These are phyloP conservation scores for Hanseniaspora uvarum DNA, from an alignment of 1,139 yeast species.

Conservation along the genomic window DNA sequence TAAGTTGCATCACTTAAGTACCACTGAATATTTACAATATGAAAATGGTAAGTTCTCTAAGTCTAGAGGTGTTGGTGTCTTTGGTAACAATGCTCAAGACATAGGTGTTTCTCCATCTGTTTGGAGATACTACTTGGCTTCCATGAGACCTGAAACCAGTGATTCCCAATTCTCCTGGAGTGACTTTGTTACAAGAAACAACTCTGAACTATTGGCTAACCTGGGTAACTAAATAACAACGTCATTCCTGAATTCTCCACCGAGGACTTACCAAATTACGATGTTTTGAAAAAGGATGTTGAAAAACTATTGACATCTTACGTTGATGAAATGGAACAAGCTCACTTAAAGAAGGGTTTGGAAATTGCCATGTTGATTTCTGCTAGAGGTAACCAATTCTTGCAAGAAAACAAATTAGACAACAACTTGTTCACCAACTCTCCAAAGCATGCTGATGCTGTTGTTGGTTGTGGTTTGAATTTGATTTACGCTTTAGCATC, in stretches of 20 bases:
- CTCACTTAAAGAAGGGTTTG: constrained; percentile 75
- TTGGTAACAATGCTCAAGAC: constrained; percentile 93
- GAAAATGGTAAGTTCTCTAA: constrained; percentile 97
- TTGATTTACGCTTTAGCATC: constrained; percentile 75
- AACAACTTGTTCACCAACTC: constrained; percentile 65
- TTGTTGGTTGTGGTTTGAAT: constrained; percentile 83
- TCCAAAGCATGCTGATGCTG: constrained; percentile 83
- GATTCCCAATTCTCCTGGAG: constrained; percentile 97
- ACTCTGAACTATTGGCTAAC: constrained; percentile 86
- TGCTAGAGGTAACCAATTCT: constrained; percentile 85
- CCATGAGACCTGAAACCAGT: constrained; percentile 87
- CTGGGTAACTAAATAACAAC: constrained; percentile 90
- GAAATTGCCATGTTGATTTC: constrained; percentile 86
- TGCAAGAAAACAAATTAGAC: constrained; percentile 91
- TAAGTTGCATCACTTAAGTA: constrained; percentile 75
- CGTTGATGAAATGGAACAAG: constrained; percentile 64
- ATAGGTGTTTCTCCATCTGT: constrained; percentile 85
- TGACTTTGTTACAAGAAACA: constrained; percentile 87
- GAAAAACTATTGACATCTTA: constrained; percentile 52
- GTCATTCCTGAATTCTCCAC: constrained; percentile 61
- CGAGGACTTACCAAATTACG: constrained; percentile 41
- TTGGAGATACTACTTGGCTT: constrained; percentile 92
- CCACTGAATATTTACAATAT: constrained; percentile 93
- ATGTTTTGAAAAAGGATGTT: constrained; percentile 45
- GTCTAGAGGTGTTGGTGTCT: constrained; percentile 93